These are phyloP conservation scores for Sonneratia alba DNA, from an alignment of 345 rosid genomes.

Conservation along the genomic window DNA sequence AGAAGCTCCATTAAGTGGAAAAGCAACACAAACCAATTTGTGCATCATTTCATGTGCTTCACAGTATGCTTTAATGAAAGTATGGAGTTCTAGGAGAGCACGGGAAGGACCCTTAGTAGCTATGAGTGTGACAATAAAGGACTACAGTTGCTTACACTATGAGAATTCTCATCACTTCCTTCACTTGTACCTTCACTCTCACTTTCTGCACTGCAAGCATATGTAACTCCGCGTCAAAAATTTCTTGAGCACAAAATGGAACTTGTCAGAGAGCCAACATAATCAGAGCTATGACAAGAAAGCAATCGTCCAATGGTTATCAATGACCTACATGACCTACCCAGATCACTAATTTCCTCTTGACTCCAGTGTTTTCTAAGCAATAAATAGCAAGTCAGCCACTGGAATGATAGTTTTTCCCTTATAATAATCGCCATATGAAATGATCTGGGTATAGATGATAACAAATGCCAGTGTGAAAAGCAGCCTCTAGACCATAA, in stretches of 20 bases:
- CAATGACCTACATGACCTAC: neutral
- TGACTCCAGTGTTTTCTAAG: no score
- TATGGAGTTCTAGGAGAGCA: neutral
- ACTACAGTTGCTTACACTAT: constrained; percentile 47
- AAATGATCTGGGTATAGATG: no score
- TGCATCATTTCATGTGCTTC: neutral
- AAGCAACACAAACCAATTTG: neutral
- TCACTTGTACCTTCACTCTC: constrained; percentile 93
- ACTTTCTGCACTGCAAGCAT: constrained; percentile 63
- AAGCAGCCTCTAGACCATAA: no score
- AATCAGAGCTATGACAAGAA: neutral
- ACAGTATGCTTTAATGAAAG: neutral
- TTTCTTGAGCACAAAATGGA: neutral
- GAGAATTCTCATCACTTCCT: constrained; percentile 94
- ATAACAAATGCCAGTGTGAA: no score
- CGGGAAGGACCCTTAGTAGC: neutral
- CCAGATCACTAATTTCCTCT: no score
- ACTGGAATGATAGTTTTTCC: no score
- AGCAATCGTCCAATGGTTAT: neutral
- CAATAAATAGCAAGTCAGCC: no score
- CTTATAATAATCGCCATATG: no score
- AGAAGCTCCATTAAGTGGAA: neutral
- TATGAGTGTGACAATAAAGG: neutral
- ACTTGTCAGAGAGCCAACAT: neutral
- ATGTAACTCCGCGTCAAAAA: constrained; percentile 1